Base-by-base conservation (phyloP, 257 asterid genomes). In the Leptodermis oblonga region DNA sequence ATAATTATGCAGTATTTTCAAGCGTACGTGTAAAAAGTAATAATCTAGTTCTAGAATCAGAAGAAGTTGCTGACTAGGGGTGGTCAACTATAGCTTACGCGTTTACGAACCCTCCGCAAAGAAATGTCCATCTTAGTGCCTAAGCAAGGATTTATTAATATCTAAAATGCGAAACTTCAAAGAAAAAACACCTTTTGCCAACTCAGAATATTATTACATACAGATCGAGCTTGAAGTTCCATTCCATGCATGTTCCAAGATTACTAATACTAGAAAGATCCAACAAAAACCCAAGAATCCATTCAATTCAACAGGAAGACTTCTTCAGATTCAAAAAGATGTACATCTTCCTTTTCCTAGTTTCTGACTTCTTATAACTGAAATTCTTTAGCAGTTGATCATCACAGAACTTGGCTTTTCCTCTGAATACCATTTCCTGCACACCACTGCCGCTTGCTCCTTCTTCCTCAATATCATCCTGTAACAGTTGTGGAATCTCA, bases 371-470 rank as follows among this genome's bases (percentile, higher is more conserved):
- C 54, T 60, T 31, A 22, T 61, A 48, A 22, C 49, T 70, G 62
- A 34, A 62, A 63, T 22, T 26, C 76, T 52, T 62, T 5, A 71
- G 10, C 9, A 62, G 42, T 37, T 62, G 70, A 15, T 62, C 76
- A 52, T 62, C 76, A 23, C 6, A 62, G 46, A 71, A 53, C 9
- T 8, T 33, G 39, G 22, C 17, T 53, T 37, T 14, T 20, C 34
- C 70, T 31, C 41, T 31, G 34, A 49, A 23, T 25, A n/a, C n/a
- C 25, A 46, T 59, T 48, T 69, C 31, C 26, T 69, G 22, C 30
- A 36, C 20, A 1, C 25, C 41, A 17, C 2, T 30, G 13, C 30
- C 39, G 20, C 23, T 45, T 4, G 48, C n/a, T 23, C 33, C 12
- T 13, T 25, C 42, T 43, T 59, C 43, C 23, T 26, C 10, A 12